A percentile compares a stretch with the other conserved stretches of the same genome.
Evolutionary conservation across 2,329 filamentous ascomycete genomes (phyloP).

Genomic region (Alternaria arborescens): DNA sequence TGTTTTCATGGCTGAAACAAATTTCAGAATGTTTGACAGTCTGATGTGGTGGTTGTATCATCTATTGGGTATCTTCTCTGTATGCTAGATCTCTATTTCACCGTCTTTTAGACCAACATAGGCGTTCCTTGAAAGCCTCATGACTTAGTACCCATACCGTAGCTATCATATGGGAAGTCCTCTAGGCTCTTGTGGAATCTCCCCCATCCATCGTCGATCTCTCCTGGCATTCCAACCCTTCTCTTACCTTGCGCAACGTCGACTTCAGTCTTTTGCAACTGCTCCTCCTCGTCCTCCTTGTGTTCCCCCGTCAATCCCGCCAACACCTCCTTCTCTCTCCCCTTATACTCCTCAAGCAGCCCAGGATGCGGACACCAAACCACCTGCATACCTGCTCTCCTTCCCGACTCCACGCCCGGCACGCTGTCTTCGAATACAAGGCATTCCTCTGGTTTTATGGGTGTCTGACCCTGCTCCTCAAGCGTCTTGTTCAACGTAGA

Average conservation of each 20-base stretch:
- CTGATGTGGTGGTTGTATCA: not conserved
- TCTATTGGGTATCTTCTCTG: not conserved
- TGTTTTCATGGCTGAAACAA: conserved; percentile 2
- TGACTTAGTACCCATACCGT: conserved; percentile 59
- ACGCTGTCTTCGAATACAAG: conserved; percentile 97
- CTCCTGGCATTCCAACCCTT: conserved; percentile 59
- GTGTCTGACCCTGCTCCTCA: conserved; percentile 64
- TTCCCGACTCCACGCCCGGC: conserved; percentile 87
- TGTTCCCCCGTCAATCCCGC: conserved; percentile 81
- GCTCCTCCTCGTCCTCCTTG: conserved; percentile 61
- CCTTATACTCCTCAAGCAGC: conserved; percentile 77
- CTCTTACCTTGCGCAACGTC: conserved; percentile 51
- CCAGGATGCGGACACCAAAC: conserved; percentile 89
- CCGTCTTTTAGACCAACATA: not conserved
- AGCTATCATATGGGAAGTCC: conserved; percentile 67
- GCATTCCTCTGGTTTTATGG: conserved; percentile 83
- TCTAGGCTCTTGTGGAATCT: conserved; percentile 63
- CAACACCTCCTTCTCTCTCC: conserved; percentile 80
- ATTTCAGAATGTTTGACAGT: not conserved
- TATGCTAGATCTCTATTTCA: not conserved
- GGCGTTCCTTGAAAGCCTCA: not conserved
- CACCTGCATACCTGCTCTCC: conserved; percentile 92
- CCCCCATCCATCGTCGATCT: conserved; percentile 69
- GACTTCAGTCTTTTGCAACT: conserved; percentile 45
- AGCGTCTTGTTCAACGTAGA: conserved; percentile 82